Evolutionary conservation across 768 basidiomycete genomes (phyloP), one percentile per base, ranked within the genome.

Genomic region (Panaeolus cyanescens): DNA sequence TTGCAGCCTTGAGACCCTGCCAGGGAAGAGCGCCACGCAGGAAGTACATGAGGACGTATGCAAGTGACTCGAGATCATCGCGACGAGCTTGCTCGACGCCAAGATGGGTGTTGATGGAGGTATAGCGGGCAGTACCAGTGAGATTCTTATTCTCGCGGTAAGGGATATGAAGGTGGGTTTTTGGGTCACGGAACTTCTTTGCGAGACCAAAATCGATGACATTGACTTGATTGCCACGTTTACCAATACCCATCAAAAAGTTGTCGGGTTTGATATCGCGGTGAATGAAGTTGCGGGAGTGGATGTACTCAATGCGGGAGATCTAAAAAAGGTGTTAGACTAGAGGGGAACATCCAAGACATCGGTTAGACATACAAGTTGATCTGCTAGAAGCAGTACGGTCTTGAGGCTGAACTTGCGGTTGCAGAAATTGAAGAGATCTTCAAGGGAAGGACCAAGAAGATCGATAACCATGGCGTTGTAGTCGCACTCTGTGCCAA

Each of bases 111-210:
- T 99, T 99, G 81, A 99, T 98, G 22, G 95, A 96, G 1, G 96
- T 99, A 84, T 99, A 99, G 59, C 97, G 94, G 65, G 96, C 96
- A 28, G 97, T 99, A 65, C 96, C 96, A 1, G 96, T 99, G 68
- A 99, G 77, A 73, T 99, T 99, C 92, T 99, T 99, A 87, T 99
- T 99, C 89, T 99, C 96, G 68, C 96, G 86, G 85, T 99, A 99
- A 8, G 97, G 97, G 68, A 99, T 99, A 76, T 99, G 97, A 36
- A 99, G 87, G 74, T 99, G 97, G 62, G 97, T 99, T 89, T 98
- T 99, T 31, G 97, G 96, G 80, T 99, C 97, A 64, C 97, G 88
- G 86, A 96, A 99, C 83, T 99, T 99, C 86, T 99, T 99, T 30
- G 97, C 97, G 53, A 99, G 86, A 81, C 97, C 95, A 59, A 97